Evolutionary conservation across 257 asterid genomes (phyloP), one percentile per base, ranked within the genome.

Genomic region (Orobanche coerulescens): DNA sequence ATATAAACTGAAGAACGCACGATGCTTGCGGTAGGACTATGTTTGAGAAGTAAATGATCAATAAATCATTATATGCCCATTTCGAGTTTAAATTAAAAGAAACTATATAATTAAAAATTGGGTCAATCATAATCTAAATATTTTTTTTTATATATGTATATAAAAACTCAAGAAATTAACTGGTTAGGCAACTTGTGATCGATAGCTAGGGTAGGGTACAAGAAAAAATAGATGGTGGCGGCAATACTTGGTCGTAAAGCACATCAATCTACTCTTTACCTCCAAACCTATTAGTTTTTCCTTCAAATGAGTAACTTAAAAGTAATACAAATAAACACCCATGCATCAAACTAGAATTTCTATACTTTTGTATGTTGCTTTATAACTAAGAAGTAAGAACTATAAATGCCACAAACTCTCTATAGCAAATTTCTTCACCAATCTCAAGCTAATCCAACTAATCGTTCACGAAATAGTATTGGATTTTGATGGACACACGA

Each of bases 191-290:
- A n/a, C n/a, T n/a, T n/a, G n/a, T n/a, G n/a, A n/a, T n/a, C n/a
- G n/a, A n/a, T n/a, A n/a, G n/a, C n/a, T 58, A 52, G 54, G 51
- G 70, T 55, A 73, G 30, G 47, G 31, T 43, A 39, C 24, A 71
- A 67, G 44, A 15, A 33, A n/a, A 57, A 64, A 33, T 36, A 46
- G 49, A 65, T 42, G 54, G 37, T 74, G 65, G 25, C 72, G 82
- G 75, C 64, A 62, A 82, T 79, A 76, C 91, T 81, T 83, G 62
- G 75, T 75, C 69, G 66, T 61, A 75, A 85, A 85, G 86, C 73
- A 79, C 81, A 77, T 66, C 75, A 70, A 73, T 68, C 47, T 44
- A 42, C 66, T 31, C 49, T 31, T 51, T 48, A 46, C 47, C 50
- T 51, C 58, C 28, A 64, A 10, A 65, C 36, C 43, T 48, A 42